Base-by-base conservation (phyloP, 306 rosid genomes). In the Quercus berberidifolia region DNA sequence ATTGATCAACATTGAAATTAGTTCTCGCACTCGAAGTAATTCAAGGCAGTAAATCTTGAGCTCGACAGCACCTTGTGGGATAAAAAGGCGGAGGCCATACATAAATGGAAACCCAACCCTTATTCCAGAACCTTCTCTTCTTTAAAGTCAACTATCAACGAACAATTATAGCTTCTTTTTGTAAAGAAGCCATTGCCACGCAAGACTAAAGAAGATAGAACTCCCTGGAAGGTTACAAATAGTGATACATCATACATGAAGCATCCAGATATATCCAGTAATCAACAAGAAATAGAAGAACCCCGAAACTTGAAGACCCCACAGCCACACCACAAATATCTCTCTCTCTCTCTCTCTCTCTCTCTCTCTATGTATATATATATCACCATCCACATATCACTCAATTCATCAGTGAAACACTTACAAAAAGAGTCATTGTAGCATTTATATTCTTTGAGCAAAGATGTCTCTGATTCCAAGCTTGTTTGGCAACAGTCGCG, bases 381-480 rank as follows among this genome's bases (percentile, higher is more conserved):
- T 41, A 41, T 23, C 31, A 9, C 69, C 28, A 26, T 62, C 15
- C 31, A 62, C 26, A 25, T 62, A 9, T 10, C 30, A 26, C 54
- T 49, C 17, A 49, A 12, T 49, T 41, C 46, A 8, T 41, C 46
- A 41, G 46, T 49, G 54, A 49, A 49, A 49, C 54, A 12, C 54
- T 49, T 49, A 3, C 17, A 49, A 12, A 49, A 12, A 49, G 17
- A 49, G 15, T 49, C 54, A 49, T 49, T 59, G 31, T 25, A 21
- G 31, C 25, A n/a, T 59, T n/a, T 10, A 59, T 6, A 9, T 21
- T 59, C 25, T 59, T 21, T 59, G 25, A 59, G 20, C 12, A 20
- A 25, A 71, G 31, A 81, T 81, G 80, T 57, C 84, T 56, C 26
- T 81, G 41, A 69, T 81, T 68, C 84, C 84, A 43, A 54, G 26